These are phyloP conservation scores for Eragrostis curvula DNA, from an alignment of 176 grass and related monocot species.

Conservation along the genomic window DNA sequence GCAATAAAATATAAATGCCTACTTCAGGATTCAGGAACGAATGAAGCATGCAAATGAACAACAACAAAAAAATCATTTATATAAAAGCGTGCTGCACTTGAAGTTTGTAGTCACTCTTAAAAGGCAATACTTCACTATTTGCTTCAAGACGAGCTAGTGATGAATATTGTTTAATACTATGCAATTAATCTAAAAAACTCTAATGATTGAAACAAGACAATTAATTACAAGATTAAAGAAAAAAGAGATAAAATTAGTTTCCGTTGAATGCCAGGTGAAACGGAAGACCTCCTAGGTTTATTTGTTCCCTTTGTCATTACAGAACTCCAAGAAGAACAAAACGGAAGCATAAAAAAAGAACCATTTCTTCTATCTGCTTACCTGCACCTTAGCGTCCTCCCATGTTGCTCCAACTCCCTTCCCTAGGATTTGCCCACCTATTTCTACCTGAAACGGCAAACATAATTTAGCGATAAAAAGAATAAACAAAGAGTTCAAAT, in stretches of 20 bases:
- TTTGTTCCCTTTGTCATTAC: conserved; percentile 16
- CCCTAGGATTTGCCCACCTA: conserved; percentile 66
- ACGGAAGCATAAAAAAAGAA: conserved; percentile 14
- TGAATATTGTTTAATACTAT: background rate
- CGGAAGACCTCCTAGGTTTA: background rate
- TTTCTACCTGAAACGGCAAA: conserved; percentile 67
- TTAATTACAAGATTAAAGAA: background rate
- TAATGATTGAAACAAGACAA: background rate
- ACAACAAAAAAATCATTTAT: conserved; percentile 5
- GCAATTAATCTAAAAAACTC: conserved; percentile 7
- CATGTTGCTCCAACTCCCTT: conserved; percentile 69
- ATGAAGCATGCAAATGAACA: conserved; percentile 15
- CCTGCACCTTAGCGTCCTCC: conserved; percentile 84
- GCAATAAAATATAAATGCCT: conserved; percentile 11
- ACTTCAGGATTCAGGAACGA: background rate
- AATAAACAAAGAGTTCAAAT: background rate
- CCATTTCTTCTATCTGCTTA: conserved; percentile 14
- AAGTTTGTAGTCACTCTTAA: background rate
- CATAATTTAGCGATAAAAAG: background rate
- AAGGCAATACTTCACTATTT: conserved; percentile 1
- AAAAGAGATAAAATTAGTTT: background rate
- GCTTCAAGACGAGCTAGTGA: background rate
- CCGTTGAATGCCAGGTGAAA: conserved; percentile 24
- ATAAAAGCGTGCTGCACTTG: background rate
- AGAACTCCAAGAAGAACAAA: conserved; percentile 30